Evolutionary conservation across 2,329 filamentous ascomycete species (phyloP).

Genomic region (Colletotrichum truncatum): DNA sequence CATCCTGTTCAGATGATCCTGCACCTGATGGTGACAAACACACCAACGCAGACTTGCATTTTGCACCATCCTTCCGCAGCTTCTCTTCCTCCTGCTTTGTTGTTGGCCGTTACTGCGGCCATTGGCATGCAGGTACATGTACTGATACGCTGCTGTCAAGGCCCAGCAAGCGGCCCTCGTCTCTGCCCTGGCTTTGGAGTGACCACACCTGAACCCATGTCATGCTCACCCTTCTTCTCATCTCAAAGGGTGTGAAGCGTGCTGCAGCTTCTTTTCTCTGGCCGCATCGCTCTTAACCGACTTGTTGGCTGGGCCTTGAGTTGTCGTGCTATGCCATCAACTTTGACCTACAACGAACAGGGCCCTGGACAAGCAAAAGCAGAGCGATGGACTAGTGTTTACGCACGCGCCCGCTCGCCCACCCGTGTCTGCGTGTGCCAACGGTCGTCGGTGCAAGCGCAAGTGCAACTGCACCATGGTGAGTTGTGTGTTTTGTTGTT

Average conservation of each 20-base stretch:
- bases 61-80: not conserved
- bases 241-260: not conserved
- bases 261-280: not conserved
- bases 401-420: slow-evolving; percentile 2
- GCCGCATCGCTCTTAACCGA: not conserved
- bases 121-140: slow-evolving; percentile 27
- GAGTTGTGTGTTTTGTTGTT: not conserved
- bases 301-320: slow-evolving; percentile 25
- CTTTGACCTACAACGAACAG: not conserved
- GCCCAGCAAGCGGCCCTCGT: slow-evolving; percentile 14
- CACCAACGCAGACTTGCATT: not conserved
- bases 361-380: not conserved
- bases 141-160: slow-evolving; percentile 22
- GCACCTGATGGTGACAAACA: not conserved
- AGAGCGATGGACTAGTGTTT: not conserved
- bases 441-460: slow-evolving; percentile 11
- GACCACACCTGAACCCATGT: slow-evolving; percentile 12
- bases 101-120: slow-evolving; percentile 10
- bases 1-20: too few species aligned
- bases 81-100: not conserved
- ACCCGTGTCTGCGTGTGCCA: not conserved
- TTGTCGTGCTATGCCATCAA: slow-evolving; percentile 1
- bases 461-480: slow-evolving; percentile 7
- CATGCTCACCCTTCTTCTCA: slow-evolving; percentile 3
- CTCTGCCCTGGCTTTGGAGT: slow-evolving; percentile 12